Evolutionary conservation across 148 eudicot species (phyloP), one percentile per base, ranked within the genome.

Genomic region (Rhododendron ovatum): DNA sequence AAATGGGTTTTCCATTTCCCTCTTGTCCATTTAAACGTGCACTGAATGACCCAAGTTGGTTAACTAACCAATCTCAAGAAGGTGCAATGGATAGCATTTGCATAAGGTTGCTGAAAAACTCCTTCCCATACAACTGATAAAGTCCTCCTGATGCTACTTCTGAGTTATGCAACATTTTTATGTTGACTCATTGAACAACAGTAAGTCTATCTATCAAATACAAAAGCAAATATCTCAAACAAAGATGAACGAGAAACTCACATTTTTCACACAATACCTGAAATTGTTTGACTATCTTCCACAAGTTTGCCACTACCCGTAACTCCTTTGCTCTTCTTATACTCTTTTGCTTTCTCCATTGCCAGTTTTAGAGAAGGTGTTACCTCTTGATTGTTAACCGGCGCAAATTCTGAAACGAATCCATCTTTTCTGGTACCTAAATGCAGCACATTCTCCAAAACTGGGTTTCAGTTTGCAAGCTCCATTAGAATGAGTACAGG

Each of bases 341-440:
- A 91, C 86, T 89, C 88, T 65, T 86, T 87, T 85, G 93, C 88
- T 83, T 82, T 91, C 86, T 88, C 91, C 90, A 91, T 63, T 35
- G 90, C 91, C 51, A 89, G 88, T 63, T 82, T 91, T 79, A 89
- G 45, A 83, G 87, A 82, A 81, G 57, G 18, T 7, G 89, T 82
- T 28, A 87, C 79, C 57, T 87, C 92, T 73, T 86, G 81, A 26
- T 85, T 76, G 39, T 61, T 86, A 82, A 41, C 59, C 33, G 43
- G 78, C 24, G 4, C 63, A 86, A 39, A 71, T 84, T 65, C 83
- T 5, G 85, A 82, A 3, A 47, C 78, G 1, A 77, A 79, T 47
- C 71, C 86, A 74, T 86, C 89, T 39, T 43, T 85, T 45, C 83
- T 67, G 35, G 84, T 80, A 41, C 75, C 89, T 74, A 57, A 30